These are phyloP conservation scores for Epichloe glyceriae DNA, from an alignment of 2,329 filamentous ascomycete genomes.

Conservation along the genomic window DNA sequence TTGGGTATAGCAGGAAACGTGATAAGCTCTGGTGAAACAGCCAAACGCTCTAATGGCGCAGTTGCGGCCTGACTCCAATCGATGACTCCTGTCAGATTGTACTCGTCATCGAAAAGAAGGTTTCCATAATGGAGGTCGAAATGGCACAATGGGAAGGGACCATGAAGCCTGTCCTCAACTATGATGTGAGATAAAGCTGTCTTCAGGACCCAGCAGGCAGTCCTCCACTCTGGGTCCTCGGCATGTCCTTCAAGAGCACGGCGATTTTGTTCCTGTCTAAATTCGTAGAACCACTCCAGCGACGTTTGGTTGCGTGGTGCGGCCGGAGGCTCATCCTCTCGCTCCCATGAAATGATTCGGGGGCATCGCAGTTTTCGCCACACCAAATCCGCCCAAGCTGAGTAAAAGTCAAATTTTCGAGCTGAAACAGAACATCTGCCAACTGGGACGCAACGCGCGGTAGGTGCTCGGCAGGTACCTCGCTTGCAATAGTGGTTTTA, in stretches of 20 bases:
- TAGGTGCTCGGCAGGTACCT: background rate
- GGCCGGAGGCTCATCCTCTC: background rate
- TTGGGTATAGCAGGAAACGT: slow-evolving; percentile 4
- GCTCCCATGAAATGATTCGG: slow-evolving; percentile 3
- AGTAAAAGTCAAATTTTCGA: slow-evolving; percentile 5
- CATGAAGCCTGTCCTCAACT: slow-evolving; percentile 5
- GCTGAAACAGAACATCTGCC: slow-evolving; percentile 5
- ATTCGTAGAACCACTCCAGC: slow-evolving; percentile 6
- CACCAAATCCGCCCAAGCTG: slow-evolving; percentile 6
- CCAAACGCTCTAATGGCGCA: slow-evolving; percentile 4
- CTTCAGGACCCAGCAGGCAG: slow-evolving; percentile 5
- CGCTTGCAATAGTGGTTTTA: background rate
- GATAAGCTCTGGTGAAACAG: slow-evolving; percentile 6
- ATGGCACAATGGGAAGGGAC: slow-evolving; percentile 5
- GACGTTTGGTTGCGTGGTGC: slow-evolving; percentile 3
- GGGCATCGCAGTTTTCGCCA: slow-evolving; percentile 7
- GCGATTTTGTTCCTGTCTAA: slow-evolving; percentile 2
- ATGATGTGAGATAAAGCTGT: slow-evolving; percentile 4
- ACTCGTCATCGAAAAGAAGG: slow-evolving; percentile 6
- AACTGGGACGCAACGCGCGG: background rate
- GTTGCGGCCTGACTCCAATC: slow-evolving; percentile 3
- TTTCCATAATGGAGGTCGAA: slow-evolving; percentile 6
- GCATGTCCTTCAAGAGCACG: slow-evolving; percentile 1
- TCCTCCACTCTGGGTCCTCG: slow-evolving; percentile 5
- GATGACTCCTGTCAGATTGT: slow-evolving; percentile 3